Conservation (phyloP, 2,329 filamentous ascomycete genomes). For the Fusarium poae region DNA sequence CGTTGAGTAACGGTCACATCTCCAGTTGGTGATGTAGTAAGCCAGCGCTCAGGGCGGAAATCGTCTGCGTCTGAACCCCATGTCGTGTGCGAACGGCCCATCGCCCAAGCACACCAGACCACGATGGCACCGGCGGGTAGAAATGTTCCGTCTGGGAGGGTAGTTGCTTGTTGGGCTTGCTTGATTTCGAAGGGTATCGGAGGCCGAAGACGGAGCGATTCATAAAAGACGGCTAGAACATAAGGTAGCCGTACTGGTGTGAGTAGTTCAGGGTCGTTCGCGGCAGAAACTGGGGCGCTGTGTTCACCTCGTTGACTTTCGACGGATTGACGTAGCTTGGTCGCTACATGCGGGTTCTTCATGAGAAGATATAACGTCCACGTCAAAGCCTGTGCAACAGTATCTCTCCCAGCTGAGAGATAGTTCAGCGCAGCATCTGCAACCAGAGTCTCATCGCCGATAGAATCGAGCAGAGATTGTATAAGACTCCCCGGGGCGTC, state of each 20-base stretch:
- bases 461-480: constrained; percentile 69
- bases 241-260: constrained; percentile 65
- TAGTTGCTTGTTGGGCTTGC: constrained; percentile 65
- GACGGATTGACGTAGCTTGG: constrained; percentile 60
- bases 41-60: constrained; percentile 70
- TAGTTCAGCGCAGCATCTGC: constrained; percentile 76
- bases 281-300: background rate
- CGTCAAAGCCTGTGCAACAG: constrained; percentile 73
- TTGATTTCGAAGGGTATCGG: constrained; percentile 76
- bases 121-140: constrained; percentile 67
- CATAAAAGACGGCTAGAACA: constrained; percentile 72
- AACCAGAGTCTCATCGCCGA: constrained; percentile 66
- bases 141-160: constrained; percentile 71
- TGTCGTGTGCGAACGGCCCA: constrained; percentile 68
- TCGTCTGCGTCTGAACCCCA: constrained; percentile 69
- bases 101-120: constrained; percentile 74
- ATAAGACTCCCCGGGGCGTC: constrained; percentile 68
- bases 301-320: constrained; percentile 31
- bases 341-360: constrained; percentile 58
- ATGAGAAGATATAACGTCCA: constrained; percentile 74
- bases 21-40: constrained; percentile 52
- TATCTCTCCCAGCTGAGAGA: constrained; percentile 74
- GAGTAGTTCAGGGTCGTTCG: constrained; percentile 49
- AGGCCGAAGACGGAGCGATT: constrained; percentile 71
- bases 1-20: constrained; percentile 57